Conservation (phyloP, 306 rosid genomes). For the Cicer chorassanicum region DNA sequence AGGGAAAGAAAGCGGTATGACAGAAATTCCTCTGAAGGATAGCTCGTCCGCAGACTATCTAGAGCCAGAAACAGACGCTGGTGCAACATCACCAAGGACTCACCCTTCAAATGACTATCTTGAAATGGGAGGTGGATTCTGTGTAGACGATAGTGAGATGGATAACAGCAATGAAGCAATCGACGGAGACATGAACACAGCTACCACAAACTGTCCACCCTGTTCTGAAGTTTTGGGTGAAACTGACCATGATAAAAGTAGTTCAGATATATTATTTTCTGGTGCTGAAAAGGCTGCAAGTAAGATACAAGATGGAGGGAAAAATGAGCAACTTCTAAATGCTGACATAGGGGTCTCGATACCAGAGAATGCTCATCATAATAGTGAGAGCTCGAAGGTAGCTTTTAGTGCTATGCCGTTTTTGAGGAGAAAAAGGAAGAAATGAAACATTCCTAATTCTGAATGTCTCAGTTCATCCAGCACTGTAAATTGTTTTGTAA, state of each 20-base stretch:
- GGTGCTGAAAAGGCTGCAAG: constrained; percentile 36
- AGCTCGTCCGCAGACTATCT: constrained; percentile 42
- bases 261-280: constrained; percentile 40
- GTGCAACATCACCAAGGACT: constrained; percentile 34
- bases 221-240: constrained; percentile 43
- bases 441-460: constrained; percentile 36
- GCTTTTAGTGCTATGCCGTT: constrained; percentile 78
- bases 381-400: constrained; percentile 38
- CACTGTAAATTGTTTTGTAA: not conserved
- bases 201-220: constrained; percentile 39
- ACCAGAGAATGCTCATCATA: constrained; percentile 44
- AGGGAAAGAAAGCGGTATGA: constrained; percentile 37
- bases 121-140: constrained; percentile 70
- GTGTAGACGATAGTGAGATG: constrained; percentile 56
- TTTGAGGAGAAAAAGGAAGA: constrained; percentile 67
- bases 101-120: constrained; percentile 49
- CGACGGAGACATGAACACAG: constrained; percentile 27
- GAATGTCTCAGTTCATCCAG: constrained; percentile 1
- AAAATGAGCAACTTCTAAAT: constrained; percentile 33
- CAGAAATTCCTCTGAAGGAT: constrained; percentile 39
- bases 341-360: constrained; percentile 27
- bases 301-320: constrained; percentile 36
- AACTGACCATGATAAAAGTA: constrained; percentile 33
- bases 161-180: constrained; percentile 40
- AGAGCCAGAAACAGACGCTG: constrained; percentile 49